Base-by-base conservation (phyloP, 2,329 filamentous ascomycete genomes). In the Arthroderma uncinatum region DNA sequence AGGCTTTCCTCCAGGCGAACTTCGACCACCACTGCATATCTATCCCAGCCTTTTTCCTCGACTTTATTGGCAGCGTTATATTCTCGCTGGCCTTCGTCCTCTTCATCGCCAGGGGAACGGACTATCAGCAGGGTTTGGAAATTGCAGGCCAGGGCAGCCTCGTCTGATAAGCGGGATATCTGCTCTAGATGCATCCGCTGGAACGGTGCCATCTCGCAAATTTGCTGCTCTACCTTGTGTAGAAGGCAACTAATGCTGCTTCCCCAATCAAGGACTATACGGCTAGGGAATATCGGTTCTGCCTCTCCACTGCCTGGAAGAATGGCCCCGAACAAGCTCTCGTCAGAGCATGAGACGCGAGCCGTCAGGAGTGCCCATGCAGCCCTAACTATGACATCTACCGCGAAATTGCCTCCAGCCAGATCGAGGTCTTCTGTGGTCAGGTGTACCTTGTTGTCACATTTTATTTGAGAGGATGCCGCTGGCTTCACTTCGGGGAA, bases 171-270 rank as follows among this genome's bases (percentile, higher is more conserved):
- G 30, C 71, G 69, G 59, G 79, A 40, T 74, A 83, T 82, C 7
- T 75, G 73, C 0, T 68, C 62, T 36, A 73, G 71, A 2, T 71
- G 69, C 9, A 82, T 75, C 1, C 76, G 77, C 50, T 78, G 77
- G 19, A 78, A 80, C 61, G 81, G 81, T 76, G 82, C 80, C 56
- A 79, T 75, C 4, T 72, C 68, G 0, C 79, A 70, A 0, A 75
- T 77, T 56, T 77, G 74, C 23, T 78, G 69, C 39, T 83, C 80
- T 3, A 84, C 73, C 1, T 70, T 66, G 48, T 78, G 73, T 2
- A 84, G 68, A 9, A 55, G 48, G 2, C 37, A 9, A 14, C 8
- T 7, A 25, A 53, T 14, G 9, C 23, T 50, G n/a, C 16, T 6
- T 1, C 14, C 34, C n/a, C 25, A 61, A 55, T 71, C 57, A 2